Conservation (phyloP, 306 rosid genomes). For the Parietaria judaica region DNA sequence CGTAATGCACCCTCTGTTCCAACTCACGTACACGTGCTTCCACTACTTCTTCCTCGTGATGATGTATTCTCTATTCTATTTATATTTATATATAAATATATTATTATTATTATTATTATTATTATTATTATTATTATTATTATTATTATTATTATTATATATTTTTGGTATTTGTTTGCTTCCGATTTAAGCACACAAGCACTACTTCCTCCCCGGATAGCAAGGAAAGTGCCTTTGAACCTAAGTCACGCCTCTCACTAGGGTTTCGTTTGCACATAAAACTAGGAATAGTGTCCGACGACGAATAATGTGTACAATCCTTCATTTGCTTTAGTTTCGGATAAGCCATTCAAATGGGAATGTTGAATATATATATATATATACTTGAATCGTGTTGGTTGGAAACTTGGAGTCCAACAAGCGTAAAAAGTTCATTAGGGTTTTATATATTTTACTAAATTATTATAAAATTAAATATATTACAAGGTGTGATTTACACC, state of each 20-base stretch:
- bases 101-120: neutral
- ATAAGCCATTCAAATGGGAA: no score
- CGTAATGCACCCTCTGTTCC: constrained; percentile 7
- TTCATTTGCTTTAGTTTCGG: no score
- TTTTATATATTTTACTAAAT: no score
- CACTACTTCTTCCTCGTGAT: constrained; percentile 6
- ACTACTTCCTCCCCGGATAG: neutral
- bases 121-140: neutral
- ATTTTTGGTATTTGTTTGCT: neutral
- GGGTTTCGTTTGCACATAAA: neutral
- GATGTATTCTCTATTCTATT: neutral
- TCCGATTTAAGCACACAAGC: constrained; percentile 11
- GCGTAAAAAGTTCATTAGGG: no score
- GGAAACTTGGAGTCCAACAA: no score
- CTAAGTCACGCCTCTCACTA: constrained; percentile 11
- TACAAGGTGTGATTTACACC: no score
- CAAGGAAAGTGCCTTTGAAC: constrained; percentile 19
- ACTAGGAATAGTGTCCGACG: neutral
- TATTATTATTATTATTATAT: neutral
- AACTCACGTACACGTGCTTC: constrained; percentile 26
- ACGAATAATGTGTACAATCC: neutral
- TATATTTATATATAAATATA: neutral
- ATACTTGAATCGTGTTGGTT: no score
- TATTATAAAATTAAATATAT: no score
- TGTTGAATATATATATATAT: no score